Conservation (phyloP, 2,329 filamentous ascomycete species). For the Calonectria crousiana region DNA sequence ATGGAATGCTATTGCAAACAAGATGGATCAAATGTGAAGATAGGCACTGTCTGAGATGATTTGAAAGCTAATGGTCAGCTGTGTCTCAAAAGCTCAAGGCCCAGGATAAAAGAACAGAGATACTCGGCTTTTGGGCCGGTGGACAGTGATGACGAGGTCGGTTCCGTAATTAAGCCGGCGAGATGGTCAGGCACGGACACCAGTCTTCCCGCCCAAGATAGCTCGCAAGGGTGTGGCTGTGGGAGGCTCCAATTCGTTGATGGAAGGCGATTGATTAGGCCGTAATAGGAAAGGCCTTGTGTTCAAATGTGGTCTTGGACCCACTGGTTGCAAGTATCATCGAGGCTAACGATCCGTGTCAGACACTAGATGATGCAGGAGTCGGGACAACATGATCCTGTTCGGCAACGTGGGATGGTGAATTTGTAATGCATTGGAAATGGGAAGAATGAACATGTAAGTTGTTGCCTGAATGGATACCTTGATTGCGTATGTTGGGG, state of each 20-base stretch:
- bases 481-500: background rate
- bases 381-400: background rate
- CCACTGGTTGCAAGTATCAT: conserved; percentile 12
- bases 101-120: background rate
- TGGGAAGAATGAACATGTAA: background rate
- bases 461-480: background rate
- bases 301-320: background rate
- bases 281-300: background rate
- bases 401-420: background rate
- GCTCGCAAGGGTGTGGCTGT: background rate
- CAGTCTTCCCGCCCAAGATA: too few relatives aligned
- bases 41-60: background rate
- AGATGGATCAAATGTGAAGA: background rate
- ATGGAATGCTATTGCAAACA: background rate
- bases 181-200: background rate
- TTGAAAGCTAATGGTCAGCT: background rate
- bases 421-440: background rate
- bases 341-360: background rate
- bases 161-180: background rate
- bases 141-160: background rate
- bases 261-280: background rate
- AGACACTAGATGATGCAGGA: background rate
- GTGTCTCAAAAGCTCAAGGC: background rate
- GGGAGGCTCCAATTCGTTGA: background rate
- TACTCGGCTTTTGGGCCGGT: background rate